phyloP scores from a whole-genome alignment of 768 basidiomycete genomes.

The Suillus alpinus region DNA sequence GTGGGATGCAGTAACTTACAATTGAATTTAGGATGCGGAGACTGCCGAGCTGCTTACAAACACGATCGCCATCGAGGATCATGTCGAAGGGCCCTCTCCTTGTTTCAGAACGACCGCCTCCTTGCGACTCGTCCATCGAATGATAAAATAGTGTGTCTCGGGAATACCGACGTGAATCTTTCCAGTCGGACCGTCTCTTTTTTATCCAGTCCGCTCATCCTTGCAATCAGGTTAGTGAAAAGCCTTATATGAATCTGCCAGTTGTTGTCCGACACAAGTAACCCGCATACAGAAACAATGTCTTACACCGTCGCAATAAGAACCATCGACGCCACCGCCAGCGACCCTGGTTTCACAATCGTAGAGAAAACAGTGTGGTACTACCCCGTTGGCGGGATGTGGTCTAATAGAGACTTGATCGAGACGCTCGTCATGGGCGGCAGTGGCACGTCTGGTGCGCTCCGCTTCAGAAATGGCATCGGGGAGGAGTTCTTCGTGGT shows the following conservation, averaged over 20 bases:
- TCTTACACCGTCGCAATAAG: background rate
- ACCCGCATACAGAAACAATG: background rate
- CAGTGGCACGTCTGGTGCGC: constrained; percentile 38
- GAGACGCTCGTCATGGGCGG: constrained; percentile 32
- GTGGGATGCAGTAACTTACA: too few species aligned
- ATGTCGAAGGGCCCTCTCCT: too few species aligned
- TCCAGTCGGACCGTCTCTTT: too few species aligned
- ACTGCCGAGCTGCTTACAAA: too few species aligned
- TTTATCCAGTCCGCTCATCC: too few species aligned
- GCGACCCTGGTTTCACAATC: background rate
- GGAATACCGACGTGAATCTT: too few species aligned
- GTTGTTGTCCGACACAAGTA: background rate
- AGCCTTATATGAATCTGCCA: background rate
- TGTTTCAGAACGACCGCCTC: too few species aligned
- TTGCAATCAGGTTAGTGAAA: background rate
- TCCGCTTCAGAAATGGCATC: constrained; percentile 30
- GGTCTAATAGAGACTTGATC: constrained; percentile 20
- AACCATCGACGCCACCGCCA: background rate
- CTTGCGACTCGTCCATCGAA: too few species aligned
- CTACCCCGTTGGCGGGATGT: constrained; percentile 21
- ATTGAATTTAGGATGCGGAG: too few species aligned
- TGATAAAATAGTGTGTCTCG: too few species aligned
- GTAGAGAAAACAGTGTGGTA: background rate
- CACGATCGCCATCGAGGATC: too few species aligned
- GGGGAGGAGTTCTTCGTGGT: constrained; percentile 33